phyloP scores from a whole-genome alignment of 441 rosid genomes.

The Adansonia gregorii region DNA sequence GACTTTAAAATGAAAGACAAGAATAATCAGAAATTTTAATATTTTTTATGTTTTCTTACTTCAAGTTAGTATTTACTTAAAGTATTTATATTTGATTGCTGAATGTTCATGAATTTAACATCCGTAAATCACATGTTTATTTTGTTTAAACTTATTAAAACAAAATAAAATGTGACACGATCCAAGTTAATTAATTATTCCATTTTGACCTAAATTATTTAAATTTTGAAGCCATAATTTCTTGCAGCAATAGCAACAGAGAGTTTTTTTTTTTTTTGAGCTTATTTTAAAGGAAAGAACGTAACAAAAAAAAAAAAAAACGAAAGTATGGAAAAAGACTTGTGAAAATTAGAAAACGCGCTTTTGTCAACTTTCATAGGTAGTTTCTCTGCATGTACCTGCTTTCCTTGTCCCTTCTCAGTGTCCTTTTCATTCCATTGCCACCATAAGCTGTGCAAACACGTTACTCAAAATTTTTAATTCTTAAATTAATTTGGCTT shows the following conservation, averaged over 20 bases:
- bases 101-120: no score
- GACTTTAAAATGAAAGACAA: no score
- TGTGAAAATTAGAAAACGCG: constrained; percentile 24
- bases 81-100: no score
- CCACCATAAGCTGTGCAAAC: neutral
- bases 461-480: neutral
- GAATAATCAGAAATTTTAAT: no score
- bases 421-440: neutral
- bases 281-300: neutral
- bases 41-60: no score
- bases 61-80: no score
- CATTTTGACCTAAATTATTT: neutral
- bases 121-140: no score
- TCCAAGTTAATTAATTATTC: no score
- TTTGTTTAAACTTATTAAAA: no score
- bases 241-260: constrained; percentile 12
- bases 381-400: neutral
- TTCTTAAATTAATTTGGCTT: neutral
- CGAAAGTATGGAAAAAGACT: constrained; percentile 7
- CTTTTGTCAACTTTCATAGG: neutral
- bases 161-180: no score
- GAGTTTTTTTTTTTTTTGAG: no score
- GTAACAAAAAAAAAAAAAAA: neutral
- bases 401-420: neutral
- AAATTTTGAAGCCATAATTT: constrained; percentile 5